Percentiles rank a stretch among this genome's conserved stretches.
Evolutionary conservation across 352 stramenopile genomes (phyloP).

Genomic region (Phytophthora pini): DNA sequence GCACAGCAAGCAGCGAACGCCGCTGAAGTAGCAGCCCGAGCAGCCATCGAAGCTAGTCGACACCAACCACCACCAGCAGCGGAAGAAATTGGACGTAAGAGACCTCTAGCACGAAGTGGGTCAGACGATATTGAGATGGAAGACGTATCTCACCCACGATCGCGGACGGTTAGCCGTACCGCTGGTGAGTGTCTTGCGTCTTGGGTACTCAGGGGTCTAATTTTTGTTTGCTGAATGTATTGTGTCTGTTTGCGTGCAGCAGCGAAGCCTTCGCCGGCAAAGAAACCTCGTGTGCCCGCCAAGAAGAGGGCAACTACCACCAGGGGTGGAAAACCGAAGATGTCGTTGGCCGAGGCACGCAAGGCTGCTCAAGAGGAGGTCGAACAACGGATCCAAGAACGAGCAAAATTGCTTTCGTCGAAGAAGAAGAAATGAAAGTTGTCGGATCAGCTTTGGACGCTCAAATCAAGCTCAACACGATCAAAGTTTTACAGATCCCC

Average conservation of each 20-base stretch:
- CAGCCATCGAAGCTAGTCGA: conserved; percentile 69
- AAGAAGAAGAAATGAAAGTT: conserved; percentile 74
- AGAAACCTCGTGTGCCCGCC: conserved; percentile 54
- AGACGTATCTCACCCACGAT: conserved; percentile 38
- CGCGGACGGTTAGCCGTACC: conserved; percentile 26
- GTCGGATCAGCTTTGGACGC: background rate
- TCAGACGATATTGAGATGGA: conserved; percentile 72
- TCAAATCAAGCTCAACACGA: conserved; percentile 15
- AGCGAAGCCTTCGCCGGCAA: conserved; percentile 48
- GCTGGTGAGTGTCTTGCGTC: conserved; percentile 42
- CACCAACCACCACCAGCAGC: conserved; percentile 42
- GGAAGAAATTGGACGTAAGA: conserved; percentile 51
- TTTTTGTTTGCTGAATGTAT: conserved; percentile 33
- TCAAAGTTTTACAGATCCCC: conserved; percentile 4
- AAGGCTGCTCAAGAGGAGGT: conserved; percentile 79
- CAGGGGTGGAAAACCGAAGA: conserved; percentile 46
- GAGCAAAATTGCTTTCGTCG: conserved; percentile 55
- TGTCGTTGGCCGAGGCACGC: conserved; percentile 67
- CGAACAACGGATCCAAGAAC: conserved; percentile 70
- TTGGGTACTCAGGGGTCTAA: conserved; percentile 18
- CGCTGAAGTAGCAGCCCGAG: conserved; percentile 70
- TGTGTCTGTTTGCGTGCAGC: conserved; percentile 25
- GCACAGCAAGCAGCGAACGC: conserved; percentile 67
- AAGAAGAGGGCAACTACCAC: conserved; percentile 35
- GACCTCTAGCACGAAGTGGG: conserved; percentile 38